phyloP scores from a whole-genome alignment of 2,329 filamentous ascomycete genomes.

The Calonectria honghensis region DNA sequence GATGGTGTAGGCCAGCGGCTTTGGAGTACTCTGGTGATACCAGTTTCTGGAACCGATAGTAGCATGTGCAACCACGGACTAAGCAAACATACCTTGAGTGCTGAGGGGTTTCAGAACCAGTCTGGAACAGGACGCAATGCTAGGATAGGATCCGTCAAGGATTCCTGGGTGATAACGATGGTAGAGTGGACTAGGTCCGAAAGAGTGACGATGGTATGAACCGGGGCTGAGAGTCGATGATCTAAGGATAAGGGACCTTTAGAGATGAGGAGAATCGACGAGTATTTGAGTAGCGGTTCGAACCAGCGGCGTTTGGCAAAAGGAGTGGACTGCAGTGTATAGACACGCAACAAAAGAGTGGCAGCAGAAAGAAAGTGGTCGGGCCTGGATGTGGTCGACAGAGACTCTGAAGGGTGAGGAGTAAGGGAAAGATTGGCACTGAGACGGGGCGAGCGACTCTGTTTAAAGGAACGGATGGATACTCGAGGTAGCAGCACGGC shows the following conservation, averaged over 20 bases:
- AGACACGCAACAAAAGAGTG: slow-evolving; percentile 58
- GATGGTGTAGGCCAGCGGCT: not conserved
- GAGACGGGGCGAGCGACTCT: slow-evolving; percentile 51
- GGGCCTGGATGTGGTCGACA: slow-evolving; percentile 54
- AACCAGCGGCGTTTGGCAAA: slow-evolving; percentile 51
- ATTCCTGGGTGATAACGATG: slow-evolving; percentile 37
- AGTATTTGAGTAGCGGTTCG: slow-evolving; percentile 55
- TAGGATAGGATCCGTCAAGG: slow-evolving; percentile 54
- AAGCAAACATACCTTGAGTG: slow-evolving; percentile 30
- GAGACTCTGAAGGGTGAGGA: slow-evolving; percentile 54
- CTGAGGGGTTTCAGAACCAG: slow-evolving; percentile 54
- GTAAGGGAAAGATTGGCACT: slow-evolving; percentile 46
- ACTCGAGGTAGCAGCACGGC: slow-evolving; percentile 35
- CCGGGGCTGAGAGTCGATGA: slow-evolving; percentile 48
- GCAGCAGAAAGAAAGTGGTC: slow-evolving; percentile 46
- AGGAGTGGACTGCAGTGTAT: slow-evolving; percentile 59
- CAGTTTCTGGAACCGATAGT: not conserved
- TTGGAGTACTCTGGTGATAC: not conserved
- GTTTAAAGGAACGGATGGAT: slow-evolving; percentile 56
- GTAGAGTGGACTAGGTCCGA: slow-evolving; percentile 37
- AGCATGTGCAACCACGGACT: not conserved
- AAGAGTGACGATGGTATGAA: slow-evolving; percentile 52
- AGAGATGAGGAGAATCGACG: slow-evolving; percentile 47
- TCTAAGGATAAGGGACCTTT: slow-evolving; percentile 40
- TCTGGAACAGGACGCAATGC: slow-evolving; percentile 53